Conservation (phyloP, 139 green algal genomes). For the Chloropicon primus region DNA sequence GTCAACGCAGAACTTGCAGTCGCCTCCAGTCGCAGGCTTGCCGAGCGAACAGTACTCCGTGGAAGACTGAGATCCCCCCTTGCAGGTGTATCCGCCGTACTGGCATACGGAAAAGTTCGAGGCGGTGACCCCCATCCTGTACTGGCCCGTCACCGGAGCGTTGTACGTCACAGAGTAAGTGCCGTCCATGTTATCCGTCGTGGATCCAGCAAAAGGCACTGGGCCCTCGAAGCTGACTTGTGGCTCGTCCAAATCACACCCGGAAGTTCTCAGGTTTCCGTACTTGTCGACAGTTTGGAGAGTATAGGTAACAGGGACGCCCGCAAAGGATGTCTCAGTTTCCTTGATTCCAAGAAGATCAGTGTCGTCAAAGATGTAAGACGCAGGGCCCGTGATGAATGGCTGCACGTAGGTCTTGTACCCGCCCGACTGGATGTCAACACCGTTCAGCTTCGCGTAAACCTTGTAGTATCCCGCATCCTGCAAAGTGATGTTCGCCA, state of each 20-base stretch:
- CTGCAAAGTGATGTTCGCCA: slow-evolving; percentile 3
- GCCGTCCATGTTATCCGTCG: slow-evolving; percentile 11
- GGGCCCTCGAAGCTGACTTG: slow-evolving; percentile 10
- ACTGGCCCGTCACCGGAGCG: slow-evolving; percentile 8
- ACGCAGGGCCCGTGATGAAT: neutral
- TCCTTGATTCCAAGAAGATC: slow-evolving; percentile 13
- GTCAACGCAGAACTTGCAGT: slow-evolving; percentile 7
- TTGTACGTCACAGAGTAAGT: slow-evolving; percentile 16
- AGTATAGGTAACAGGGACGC: slow-evolving; percentile 12
- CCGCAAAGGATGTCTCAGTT: neutral
- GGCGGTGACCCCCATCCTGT: slow-evolving; percentile 10
- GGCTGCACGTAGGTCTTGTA: slow-evolving; percentile 19
- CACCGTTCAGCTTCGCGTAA: slow-evolving; percentile 8
- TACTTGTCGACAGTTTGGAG: slow-evolving; percentile 12
- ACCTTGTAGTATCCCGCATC: slow-evolving; percentile 17
- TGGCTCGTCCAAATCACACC: slow-evolving; percentile 1
- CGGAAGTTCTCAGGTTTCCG: slow-evolving; percentile 11
- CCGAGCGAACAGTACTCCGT: slow-evolving; percentile 3
- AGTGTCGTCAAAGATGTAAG: slow-evolving; percentile 12
- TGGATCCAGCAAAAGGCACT: slow-evolving; percentile 2
- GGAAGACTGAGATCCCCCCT: neutral
- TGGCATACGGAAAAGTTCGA: slow-evolving; percentile 1
- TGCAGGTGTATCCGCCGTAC: slow-evolving; percentile 12
- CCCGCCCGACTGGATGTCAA: neutral
- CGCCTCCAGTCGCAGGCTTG: neutral